Percentiles rank a stretch among this genome's conserved stretches.
phyloP scores from a whole-genome alignment of 2,329 filamentous ascomycete species.

The Fusarium mundagurra region DNA sequence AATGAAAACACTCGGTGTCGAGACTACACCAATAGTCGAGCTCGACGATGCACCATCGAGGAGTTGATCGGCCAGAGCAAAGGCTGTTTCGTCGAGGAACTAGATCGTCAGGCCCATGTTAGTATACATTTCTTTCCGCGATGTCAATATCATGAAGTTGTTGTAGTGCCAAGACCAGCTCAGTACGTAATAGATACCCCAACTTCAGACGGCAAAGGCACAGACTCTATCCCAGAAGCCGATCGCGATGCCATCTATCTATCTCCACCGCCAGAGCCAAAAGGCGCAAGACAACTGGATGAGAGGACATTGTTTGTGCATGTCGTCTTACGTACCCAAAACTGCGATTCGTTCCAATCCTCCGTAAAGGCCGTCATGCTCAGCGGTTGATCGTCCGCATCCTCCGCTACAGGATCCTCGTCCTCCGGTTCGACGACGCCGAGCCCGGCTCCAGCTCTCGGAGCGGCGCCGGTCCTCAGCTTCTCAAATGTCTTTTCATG shows the following conservation, averaged over 20 bases:
- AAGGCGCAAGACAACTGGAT: constrained; percentile 13
- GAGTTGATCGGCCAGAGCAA: constrained; percentile 69
- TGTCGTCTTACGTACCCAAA: constrained; percentile 69
- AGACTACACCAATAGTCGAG: constrained; percentile 74
- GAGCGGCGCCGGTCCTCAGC: constrained; percentile 50
- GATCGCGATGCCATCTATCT: constrained; percentile 37
- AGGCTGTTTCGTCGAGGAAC: constrained; percentile 79
- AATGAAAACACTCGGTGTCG: constrained; percentile 80
- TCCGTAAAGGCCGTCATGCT: constrained; percentile 79
- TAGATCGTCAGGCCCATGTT: constrained; percentile 44
- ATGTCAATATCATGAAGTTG: constrained; percentile 37
- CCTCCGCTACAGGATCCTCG: constrained; percentile 47
- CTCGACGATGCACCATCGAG: constrained; percentile 67
- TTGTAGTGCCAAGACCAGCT: constrained; percentile 15
- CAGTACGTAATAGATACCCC: constrained; percentile 40
- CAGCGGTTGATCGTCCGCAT: constrained; percentile 55
- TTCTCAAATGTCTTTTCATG: constrained; percentile 73
- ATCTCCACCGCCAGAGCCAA: constrained; percentile 26
- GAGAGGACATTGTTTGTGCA: background rate
- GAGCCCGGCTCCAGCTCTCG: constrained; percentile 24
- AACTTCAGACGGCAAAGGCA: constrained; percentile 6
- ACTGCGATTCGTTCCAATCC: constrained; percentile 86
- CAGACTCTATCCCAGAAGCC: constrained; percentile 19
- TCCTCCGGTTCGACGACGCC: constrained; percentile 52
- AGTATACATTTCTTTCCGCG: background rate